A percentile compares a stretch with the other conserved stretches of the same genome.
Evolutionary conservation across 2,329 filamentous ascomycete species (phyloP).

Genomic region (Paraphoma sp.): DNA sequence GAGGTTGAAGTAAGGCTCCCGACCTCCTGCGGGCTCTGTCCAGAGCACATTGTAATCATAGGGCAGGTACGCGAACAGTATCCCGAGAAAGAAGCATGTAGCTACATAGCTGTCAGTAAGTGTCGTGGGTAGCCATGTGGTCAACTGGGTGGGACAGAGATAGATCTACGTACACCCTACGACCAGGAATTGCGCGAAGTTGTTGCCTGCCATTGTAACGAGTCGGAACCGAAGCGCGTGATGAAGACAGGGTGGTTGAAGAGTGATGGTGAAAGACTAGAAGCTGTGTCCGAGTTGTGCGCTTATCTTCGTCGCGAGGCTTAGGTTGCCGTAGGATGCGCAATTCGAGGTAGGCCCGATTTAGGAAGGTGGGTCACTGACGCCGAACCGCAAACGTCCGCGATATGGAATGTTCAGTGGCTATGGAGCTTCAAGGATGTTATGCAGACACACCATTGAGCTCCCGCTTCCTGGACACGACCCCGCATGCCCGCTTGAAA

Average conservation of each 20-base stretch:
- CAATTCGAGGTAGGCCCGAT: conserved; percentile 28
- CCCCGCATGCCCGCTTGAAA: conserved; percentile 10
- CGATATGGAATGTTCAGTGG: neutral
- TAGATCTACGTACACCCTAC: conserved; percentile 76
- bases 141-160: conserved; percentile 2
- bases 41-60: conserved; percentile 94
- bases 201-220: conserved; percentile 50
- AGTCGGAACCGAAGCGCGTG: conserved; percentile 12
- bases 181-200: conserved; percentile 97
- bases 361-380: conserved; percentile 35
- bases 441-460: conserved; percentile 3
- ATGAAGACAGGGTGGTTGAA: conserved; percentile 15
- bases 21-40: conserved; percentile 67
- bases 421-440: neutral
- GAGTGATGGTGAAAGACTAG: neutral
- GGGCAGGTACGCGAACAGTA: conserved; percentile 94
- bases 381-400: neutral
- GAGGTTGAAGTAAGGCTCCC: conserved; percentile 76
- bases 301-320: conserved; percentile 31
- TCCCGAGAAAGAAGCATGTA: conserved; percentile 96
- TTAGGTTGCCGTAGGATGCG: conserved; percentile 16
- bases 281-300: conserved; percentile 5
- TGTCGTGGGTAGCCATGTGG: neutral
- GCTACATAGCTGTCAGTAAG: conserved; percentile 42
- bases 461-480: conserved; percentile 19